Conservation (phyloP, 352 stramenopile genomes). For the Pythium insidiosum region DNA sequence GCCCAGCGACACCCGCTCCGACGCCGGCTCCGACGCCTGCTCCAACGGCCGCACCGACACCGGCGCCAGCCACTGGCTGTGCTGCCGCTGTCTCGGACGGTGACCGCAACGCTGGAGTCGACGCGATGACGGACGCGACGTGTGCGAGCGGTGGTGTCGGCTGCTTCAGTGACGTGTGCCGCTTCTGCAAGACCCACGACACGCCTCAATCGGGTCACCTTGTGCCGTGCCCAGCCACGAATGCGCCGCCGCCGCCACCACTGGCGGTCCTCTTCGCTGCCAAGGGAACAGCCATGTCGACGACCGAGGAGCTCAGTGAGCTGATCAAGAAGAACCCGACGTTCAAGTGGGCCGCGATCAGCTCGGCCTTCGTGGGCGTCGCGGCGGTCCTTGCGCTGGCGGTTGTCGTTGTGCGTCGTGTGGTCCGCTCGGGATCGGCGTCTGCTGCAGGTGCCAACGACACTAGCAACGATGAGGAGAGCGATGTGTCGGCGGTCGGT, state of each 20-base stretch:
- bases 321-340: constrained; percentile 5
- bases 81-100: constrained; percentile 1
- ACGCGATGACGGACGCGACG: constrained; percentile 4
- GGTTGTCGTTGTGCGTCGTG: no score
- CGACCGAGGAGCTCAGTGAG: no score
- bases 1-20: no score
- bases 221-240: constrained; percentile 2
- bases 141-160: constrained; percentile 17
- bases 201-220: constrained; percentile 9
- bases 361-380: constrained; percentile 5
- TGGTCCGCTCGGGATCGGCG: no score
- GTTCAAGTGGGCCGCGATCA: no score
- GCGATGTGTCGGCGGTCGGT: no score
- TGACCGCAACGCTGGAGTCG: constrained; percentile 9
- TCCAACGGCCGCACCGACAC: background rate
- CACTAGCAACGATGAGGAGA: no score
- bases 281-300: constrained; percentile 3
- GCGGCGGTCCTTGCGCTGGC: constrained; percentile 9
- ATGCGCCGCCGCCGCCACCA: background rate
- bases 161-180: constrained; percentile 16
- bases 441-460: no score
- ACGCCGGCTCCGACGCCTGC: background rate
- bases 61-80: background rate
- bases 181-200: constrained; percentile 15
- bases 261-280: constrained; percentile 1